These are phyloP conservation scores for Cutaneotrichosporon dermatis DNA, from an alignment of 1,284 basidiomycete species.

Conservation along the genomic window DNA sequence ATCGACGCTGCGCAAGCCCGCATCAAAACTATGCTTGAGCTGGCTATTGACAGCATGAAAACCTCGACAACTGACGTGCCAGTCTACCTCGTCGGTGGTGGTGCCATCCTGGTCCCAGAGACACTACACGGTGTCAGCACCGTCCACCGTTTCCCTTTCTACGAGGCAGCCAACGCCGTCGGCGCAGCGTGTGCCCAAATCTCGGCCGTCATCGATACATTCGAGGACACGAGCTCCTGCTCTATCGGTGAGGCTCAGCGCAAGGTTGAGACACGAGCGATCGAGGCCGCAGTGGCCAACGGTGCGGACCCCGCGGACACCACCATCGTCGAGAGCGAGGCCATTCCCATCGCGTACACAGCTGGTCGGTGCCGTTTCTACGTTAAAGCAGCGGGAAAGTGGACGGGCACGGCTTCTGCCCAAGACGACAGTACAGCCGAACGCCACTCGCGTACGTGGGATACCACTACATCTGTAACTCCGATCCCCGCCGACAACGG, in stretches of 20 bases:
- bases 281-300: conserved; percentile 51
- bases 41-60: conserved; percentile 57
- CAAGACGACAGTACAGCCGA: conserved; percentile 9
- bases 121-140: conserved; percentile 52
- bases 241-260: conserved; percentile 33
- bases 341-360: conserved; percentile 38
- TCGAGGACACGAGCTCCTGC: conserved; percentile 29
- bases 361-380: conserved; percentile 35
- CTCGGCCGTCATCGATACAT: conserved; percentile 34
- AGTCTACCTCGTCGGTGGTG: conserved; percentile 37
- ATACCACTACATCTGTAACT: too few relatives aligned
- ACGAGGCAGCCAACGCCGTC: conserved; percentile 58
- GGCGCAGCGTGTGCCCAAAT: conserved; percentile 49
- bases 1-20: conserved; percentile 43
- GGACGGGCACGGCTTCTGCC: conserved; percentile 21
- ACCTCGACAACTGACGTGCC: conserved; percentile 52
- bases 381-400: conserved; percentile 43
- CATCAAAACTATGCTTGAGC: conserved; percentile 56
- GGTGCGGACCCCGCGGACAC: conserved; percentile 52
- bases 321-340: conserved; percentile 54
- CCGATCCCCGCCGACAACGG: too few relatives aligned
- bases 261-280: conserved; percentile 50
- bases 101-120: conserved; percentile 44
- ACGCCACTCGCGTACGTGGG: too few relatives aligned
- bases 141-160: conserved; percentile 55